Evolutionary conservation across 306 rosid genomes (phyloP), one percentile per base, ranked within the genome.

Genomic region (Rosa rugosa): DNA sequence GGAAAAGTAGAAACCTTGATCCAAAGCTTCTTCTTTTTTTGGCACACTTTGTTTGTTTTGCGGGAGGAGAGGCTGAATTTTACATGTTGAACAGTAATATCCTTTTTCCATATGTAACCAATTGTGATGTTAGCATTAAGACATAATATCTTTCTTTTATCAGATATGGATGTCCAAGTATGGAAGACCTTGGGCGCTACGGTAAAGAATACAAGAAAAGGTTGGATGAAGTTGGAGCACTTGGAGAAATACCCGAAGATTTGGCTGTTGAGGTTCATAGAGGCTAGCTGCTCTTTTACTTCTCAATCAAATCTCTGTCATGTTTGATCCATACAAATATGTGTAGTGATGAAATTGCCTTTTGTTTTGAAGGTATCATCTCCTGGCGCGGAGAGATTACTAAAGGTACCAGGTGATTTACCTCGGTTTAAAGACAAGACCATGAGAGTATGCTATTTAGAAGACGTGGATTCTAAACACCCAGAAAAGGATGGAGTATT

Each of bases 141-240:
- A 77, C 69, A 77, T 68, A 72, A 56, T 51, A 42, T 40, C 73
- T 4, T 77, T 62, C 34, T 68, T 71, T 79, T 53, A 70, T 75
- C 82, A 95, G 99, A 74, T 93, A 88, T 75, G 99, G 98, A n/a
- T 95, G 96, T 85, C 97, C 98, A 22, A 86, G 85, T 86, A 57
- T 90, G 87, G 90, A 91, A 49, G 98, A 91, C 78, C 98, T 95
- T 84, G 97, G 93, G 71, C 71, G 76, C 81, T 95, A 86, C 79
- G 91, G 85, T 82, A 78, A 83, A 75, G 88, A 92, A 79, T 91
- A 81, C 90, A 93, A 95, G 83, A 86, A 84, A 80, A 91, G 85
- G 79, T 82, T 95, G 77, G 98, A 90, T 78, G 98, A 86, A 85
- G 87, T 78, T 71, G 94, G 97, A 82, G 90, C 83, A 77, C 89